Conservation (phyloP, 257 asterid genomes). For the Solanum acaule region DNA sequence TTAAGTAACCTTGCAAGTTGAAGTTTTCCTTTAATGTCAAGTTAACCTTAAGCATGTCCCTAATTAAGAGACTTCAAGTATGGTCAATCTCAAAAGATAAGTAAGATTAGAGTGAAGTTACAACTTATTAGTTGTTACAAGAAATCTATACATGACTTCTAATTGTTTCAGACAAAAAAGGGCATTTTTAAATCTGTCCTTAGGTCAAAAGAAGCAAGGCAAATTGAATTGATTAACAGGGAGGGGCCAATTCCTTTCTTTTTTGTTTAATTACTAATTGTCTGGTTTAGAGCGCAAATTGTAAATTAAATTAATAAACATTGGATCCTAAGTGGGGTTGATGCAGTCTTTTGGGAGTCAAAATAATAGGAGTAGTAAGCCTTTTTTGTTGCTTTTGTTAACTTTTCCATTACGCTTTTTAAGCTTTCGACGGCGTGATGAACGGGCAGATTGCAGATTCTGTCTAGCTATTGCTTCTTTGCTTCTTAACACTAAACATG, state of each 20-base stretch:
- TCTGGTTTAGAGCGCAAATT: neutral
- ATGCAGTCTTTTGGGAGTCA: neutral
- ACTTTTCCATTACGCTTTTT: neutral
- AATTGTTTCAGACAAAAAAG: neutral
- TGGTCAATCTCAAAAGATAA: neutral
- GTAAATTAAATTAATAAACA: neutral
- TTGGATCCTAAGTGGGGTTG: neutral
- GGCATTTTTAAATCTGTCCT: neutral
- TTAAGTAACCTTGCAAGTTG: neutral
- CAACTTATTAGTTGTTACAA: neutral
- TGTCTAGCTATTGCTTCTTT: neutral
- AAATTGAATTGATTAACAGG: neutral
- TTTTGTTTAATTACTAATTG: neutral
- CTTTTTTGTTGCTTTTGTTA: neutral
- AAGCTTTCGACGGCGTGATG: constrained; percentile 4
- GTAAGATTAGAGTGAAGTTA: neutral
- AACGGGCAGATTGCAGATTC: neutral
- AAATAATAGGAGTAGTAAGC: neutral
- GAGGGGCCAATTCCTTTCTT: neutral
- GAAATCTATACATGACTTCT: neutral
- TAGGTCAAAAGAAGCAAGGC: neutral
- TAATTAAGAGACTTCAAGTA: neutral
- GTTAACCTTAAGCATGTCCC: neutral
- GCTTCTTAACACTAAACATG: neutral
- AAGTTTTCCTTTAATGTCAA: neutral